Base-by-base conservation (phyloP, 208 protist species). In the Tritrichomonas foetus region DNA sequence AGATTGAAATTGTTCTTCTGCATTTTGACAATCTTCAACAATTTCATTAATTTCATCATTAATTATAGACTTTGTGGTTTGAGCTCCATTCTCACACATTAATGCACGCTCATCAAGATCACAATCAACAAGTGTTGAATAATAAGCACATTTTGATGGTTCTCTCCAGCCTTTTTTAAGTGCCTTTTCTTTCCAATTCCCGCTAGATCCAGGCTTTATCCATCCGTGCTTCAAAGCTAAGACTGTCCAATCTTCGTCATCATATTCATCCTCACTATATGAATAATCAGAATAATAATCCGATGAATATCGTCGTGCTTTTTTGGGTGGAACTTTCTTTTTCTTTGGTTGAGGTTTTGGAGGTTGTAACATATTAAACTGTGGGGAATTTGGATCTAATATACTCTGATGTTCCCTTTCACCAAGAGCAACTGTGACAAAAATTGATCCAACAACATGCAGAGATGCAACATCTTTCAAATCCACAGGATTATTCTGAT, bases 221-320 rank as follows among this genome's bases (percentile, higher is more conserved):
- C 78, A 89, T 22, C 78, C 78, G 16, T 89, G 33, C 39, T 89
- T 89, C 13, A 57, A 3, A 0, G 78, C 78, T 33, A n/a, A 5
- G 13, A 30, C 8, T 69, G n/a, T 69, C 64, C 64, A 69, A 30
- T 69, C 64, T 57, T 89, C 47, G 33, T 89, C 78, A 25, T 82
- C 74, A 30, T 39, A 82, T 8, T 82, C 36, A 61, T 61, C 5
- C 9, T 82, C 74, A 82, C 41, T 50, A 25, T 82, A 82, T 20
- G 33, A 47, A 89, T 89, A 89, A 89, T 89, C 78, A 3, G 47
- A 57, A 47, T 89, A 89, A 57, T 53, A 89, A 89, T 89, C 41
- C 50, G 30, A 49, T 53, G 33, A 16, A 47, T 82, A 14, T 36
- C 16, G 16, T 25, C 74, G 3, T 50, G 27, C 5, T 30, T 82